A percentile compares a stretch with the other conserved stretches of the same genome.
phyloP scores from a whole-genome alignment of 371 early-diverging fungal genomes.

The Mortierella sp. region DNA sequence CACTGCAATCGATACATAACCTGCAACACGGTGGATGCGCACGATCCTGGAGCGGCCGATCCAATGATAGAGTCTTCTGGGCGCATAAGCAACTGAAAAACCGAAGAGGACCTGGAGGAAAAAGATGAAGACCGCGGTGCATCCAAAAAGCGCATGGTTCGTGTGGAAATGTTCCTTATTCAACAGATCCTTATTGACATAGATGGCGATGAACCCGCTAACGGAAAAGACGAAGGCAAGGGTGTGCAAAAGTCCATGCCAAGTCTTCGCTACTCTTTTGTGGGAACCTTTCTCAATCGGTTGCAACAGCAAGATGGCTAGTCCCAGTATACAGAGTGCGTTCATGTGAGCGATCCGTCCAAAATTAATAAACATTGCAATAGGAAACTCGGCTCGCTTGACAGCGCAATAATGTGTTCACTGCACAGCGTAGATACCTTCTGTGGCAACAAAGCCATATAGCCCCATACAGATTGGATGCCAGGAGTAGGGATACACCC shows the following conservation, averaged over 20 bases:
- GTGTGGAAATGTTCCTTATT: conserved; percentile 34
- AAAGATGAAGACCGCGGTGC: conserved; percentile 22
- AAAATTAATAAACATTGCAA: no score
- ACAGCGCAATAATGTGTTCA: no score
- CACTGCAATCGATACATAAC: conserved; percentile 39
- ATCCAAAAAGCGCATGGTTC: conserved; percentile 39
- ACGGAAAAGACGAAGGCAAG: conserved; percentile 30
- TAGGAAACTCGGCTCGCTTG: background rate
- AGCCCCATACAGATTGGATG: conserved; percentile 55
- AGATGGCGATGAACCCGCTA: conserved; percentile 34
- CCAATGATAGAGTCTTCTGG: conserved; percentile 14
- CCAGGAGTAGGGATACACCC: conserved; percentile 53
- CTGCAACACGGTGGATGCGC: conserved; percentile 42
- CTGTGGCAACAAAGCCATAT: conserved; percentile 48
- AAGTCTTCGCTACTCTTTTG: conserved; percentile 14
- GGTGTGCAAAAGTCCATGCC: conserved; percentile 28
- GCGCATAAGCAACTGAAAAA: conserved; percentile 32
- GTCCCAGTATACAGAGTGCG: background rate
- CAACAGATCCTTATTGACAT: conserved; percentile 30
- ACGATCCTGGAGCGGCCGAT: conserved; percentile 29
- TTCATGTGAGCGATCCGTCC: no score
- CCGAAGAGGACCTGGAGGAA: conserved; percentile 43
- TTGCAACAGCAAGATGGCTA: conserved; percentile 47
- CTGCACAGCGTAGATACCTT: conserved; percentile 29
- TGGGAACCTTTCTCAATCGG: conserved; percentile 21